Conservation (phyloP, 352 stramenopile genomes). For the Halophytophthora polymorphica region DNA sequence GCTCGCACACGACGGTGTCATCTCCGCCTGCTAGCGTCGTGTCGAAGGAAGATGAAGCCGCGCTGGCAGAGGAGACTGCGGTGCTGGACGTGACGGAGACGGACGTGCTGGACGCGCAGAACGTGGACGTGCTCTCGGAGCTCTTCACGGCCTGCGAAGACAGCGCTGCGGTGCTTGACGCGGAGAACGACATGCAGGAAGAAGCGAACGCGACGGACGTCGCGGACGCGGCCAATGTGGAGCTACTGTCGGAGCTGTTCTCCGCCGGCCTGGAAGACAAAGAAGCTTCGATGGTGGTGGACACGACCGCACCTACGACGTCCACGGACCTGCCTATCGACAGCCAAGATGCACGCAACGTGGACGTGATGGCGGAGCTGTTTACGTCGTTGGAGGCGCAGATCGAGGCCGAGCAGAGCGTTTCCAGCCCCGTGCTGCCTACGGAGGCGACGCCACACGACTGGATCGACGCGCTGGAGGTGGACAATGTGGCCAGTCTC, state of each 20-base stretch:
- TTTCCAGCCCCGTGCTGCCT: background rate
- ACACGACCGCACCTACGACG: background rate
- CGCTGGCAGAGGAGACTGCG: no score
- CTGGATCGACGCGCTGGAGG: constrained; percentile 54
- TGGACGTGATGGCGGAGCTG: constrained; percentile 37
- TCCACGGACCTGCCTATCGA: constrained; percentile 7
- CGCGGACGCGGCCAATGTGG: constrained; percentile 18
- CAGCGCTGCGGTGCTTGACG: background rate
- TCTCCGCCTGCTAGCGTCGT: no score
- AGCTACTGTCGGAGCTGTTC: constrained; percentile 22
- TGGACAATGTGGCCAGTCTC: constrained; percentile 44
- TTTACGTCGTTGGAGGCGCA: constrained; percentile 34
- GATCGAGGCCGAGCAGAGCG: constrained; percentile 6
- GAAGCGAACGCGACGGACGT: background rate
- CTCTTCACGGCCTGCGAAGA: constrained; percentile 17
- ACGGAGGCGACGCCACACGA: constrained; percentile 17
- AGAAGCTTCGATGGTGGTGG: constrained; percentile 6
- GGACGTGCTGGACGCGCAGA: constrained; percentile 20
- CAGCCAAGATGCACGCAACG: constrained; percentile 32
- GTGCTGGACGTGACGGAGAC: constrained; percentile 2
- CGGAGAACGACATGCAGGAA: background rate
- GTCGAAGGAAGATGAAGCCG: no score
- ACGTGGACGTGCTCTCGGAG: constrained; percentile 27
- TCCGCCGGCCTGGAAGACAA: constrained; percentile 22
- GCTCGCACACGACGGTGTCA: no score